Evolutionary conservation across 345 rosid species (phyloP), one percentile per base, ranked within the genome.

Genomic region (Aethionema arabicum): DNA sequence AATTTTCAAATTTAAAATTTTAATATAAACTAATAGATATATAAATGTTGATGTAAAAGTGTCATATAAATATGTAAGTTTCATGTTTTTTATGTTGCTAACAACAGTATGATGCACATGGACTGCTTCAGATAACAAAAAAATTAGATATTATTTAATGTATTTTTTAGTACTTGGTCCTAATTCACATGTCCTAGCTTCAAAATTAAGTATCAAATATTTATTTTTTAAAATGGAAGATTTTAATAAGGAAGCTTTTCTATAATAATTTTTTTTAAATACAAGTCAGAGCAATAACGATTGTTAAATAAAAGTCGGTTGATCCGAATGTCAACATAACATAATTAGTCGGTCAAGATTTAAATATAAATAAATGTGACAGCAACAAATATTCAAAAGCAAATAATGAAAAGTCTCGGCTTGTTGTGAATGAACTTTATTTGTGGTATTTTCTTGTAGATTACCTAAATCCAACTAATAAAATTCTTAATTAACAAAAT

Each of bases 391-490:
- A 21, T 21, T 21, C 2, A 21, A 21, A 21, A 21, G 27, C 27
- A 21, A 21, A 21, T 21, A 21, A 21, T 21, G 27, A 42, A 4
- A 44, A 13, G 47, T 29, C 13, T 35, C n/a, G 65, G 51, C 52
- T 21, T 67, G 30, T 58, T 52, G 50, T 57, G 44, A 57, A 58
- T 32, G 30, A 51, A 58, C 45, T 49, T 36, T 35, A 41, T 52
- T 51, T 38, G n/a, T n/a, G n/a, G n/a, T n/a, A n/a, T n/a, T n/a
- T n/a, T n/a, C n/a, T n/a, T n/a, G 43, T 52, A 27, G 47, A 43
- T 67, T 33, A 67, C 59, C 66, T 42, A 42, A 21, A 59, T 53
- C 46, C 65, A 67, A 11, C 47, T 59, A 59, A 59, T 12, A 12
- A 50, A 7, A 41, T 8, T 44, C 27, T 21, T 5, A 11, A 8